phyloP scores from a whole-genome alignment of 192 early-diverging fungal genomes.

The Coemansia sp. region DNA sequence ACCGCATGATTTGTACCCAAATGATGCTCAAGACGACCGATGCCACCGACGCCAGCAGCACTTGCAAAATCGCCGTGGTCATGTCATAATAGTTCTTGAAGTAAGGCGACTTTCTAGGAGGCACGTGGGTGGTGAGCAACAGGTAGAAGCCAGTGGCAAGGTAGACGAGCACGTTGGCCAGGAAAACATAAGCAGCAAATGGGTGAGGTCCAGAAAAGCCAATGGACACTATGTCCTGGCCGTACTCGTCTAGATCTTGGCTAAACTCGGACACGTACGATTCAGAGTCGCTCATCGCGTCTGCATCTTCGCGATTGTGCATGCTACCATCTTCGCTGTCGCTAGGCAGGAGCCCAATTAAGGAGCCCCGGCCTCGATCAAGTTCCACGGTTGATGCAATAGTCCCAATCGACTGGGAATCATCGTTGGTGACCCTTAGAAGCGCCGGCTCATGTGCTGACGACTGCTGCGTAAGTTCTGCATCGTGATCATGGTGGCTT shows the following conservation, averaged over 20 bases:
- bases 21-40: conserved; percentile 20
- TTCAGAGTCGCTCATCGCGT: conserved; percentile 9
- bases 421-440: conserved; percentile 8
- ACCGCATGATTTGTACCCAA: conserved; percentile 42
- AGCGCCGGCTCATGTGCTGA: conserved; percentile 24
- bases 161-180: conserved; percentile 20
- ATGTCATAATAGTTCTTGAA: conserved; percentile 38
- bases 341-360: conserved; percentile 16
- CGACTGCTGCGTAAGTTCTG: conserved; percentile 5
- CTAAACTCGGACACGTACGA: conserved; percentile 49
- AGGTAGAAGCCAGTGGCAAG: conserved; percentile 14
- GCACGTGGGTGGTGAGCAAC: conserved; percentile 20
- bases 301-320: not conserved
- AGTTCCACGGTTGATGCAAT: conserved; percentile 13
- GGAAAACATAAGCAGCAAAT: conserved; percentile 26
- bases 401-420: conserved; percentile 15
- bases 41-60: conserved; percentile 12
- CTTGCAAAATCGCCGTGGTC: conserved; percentile 22
- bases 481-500: not conserved
- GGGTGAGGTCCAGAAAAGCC: conserved; percentile 30
- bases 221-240: conserved; percentile 4
- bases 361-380: conserved; percentile 3
- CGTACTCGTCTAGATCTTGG: conserved; percentile 39
- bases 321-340: conserved; percentile 3
- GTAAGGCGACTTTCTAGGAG: conserved; percentile 31